Evolutionary conservation across 1,139 yeast species (phyloP).

Genomic region (Pichia terricola): DNA sequence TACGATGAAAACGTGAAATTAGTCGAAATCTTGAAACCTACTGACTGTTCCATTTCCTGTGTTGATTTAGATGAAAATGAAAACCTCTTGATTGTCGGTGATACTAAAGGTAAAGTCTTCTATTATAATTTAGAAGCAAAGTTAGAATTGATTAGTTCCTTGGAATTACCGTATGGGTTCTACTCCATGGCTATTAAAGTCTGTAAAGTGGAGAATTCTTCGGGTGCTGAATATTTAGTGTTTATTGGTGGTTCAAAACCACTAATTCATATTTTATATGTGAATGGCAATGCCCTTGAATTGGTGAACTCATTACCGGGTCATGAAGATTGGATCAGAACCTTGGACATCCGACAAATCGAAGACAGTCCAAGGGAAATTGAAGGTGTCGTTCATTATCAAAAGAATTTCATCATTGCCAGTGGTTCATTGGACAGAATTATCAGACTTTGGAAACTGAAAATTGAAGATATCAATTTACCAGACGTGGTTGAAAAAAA

Average conservation of each 20-base stretch:
- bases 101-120: conserved; percentile 51
- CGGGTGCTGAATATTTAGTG: conserved; percentile 35
- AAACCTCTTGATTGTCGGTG: conserved; percentile 38
- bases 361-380: conserved; percentile 10
- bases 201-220: conserved; percentile 28
- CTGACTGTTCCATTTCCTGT: conserved; percentile 37
- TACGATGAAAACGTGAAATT: conserved; percentile 36
- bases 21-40: conserved; percentile 20
- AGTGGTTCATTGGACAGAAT: conserved; percentile 87
- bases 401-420: conserved; percentile 55
- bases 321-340: conserved; percentile 90
- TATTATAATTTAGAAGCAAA: conserved; percentile 37
- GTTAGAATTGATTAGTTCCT: conserved; percentile 7
- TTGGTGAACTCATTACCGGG: conserved; percentile 55
- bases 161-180: conserved; percentile 40
- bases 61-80: conserved; percentile 17
- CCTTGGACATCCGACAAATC: conserved; percentile 51
- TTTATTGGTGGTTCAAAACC: conserved; percentile 77
- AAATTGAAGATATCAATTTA: conserved; percentile 48
- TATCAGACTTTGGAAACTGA: conserved; percentile 75
- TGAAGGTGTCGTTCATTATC: conserved; percentile 9
- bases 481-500: conserved; percentile 33
- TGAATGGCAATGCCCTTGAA: conserved; percentile 12
- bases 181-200: conserved; percentile 55
- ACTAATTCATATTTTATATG: conserved; percentile 45